A percentile compares a stretch with the other conserved stretches of the same genome.
Evolutionary conservation across 2,329 filamentous ascomycete genomes (phyloP).

Genomic region (Aspergillus costaricaensis): DNA sequence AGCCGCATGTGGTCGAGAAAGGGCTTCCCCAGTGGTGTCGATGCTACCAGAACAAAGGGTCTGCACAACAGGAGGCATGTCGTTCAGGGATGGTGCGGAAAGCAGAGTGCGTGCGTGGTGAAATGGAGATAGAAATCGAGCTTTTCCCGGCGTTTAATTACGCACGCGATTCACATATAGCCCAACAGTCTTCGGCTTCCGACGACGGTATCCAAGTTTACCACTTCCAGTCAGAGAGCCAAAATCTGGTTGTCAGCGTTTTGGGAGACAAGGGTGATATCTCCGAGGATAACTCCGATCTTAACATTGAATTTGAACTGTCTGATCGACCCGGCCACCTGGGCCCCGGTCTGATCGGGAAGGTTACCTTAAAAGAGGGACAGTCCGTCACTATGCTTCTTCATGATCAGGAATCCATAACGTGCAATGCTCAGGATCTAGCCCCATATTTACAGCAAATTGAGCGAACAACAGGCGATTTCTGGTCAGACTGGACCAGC

Average conservation of each 20-base stretch:
- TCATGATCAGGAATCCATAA: conserved; percentile 61
- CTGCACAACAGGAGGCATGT: conserved; percentile 44
- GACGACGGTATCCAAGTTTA: neutral
- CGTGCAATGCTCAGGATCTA: conserved; percentile 43
- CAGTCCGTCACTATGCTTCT: conserved; percentile 70
- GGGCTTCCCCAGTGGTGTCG: conserved; percentile 35
- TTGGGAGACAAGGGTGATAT: neutral
- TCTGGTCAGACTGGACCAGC: conserved; percentile 73
- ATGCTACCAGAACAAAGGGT: conserved; percentile 28
- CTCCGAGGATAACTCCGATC: neutral
- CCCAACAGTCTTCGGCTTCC: conserved; percentile 44
- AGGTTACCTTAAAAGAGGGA: conserved; percentile 63
- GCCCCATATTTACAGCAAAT: neutral
- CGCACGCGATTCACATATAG: conserved; percentile 60
- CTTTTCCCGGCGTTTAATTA: conserved; percentile 75
- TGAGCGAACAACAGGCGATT: conserved; percentile 70
- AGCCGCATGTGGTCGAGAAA: conserved; percentile 33
- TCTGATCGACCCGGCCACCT: conserved; percentile 53
- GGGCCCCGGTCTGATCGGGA: conserved; percentile 65
- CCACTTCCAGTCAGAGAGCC: neutral
- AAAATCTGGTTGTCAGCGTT: neutral
- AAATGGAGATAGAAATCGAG: conserved; percentile 66
- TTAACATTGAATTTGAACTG: neutral
- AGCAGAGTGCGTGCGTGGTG: conserved; percentile 71
- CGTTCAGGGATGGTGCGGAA: conserved; percentile 61